phyloP scores from a whole-genome alignment of 192 early-diverging fungal species.

The Umbelopsis sp. region DNA sequence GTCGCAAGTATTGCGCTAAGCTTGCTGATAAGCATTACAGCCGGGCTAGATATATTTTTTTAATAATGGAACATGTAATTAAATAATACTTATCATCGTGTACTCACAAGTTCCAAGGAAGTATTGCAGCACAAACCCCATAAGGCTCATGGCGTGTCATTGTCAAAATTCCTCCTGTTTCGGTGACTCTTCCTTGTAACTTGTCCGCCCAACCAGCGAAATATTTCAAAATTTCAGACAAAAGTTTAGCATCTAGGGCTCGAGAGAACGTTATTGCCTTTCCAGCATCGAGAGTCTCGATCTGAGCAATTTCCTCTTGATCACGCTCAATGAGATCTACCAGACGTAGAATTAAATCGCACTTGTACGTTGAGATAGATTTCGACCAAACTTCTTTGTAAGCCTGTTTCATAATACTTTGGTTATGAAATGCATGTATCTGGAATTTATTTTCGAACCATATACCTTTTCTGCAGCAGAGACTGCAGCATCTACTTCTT shows the following conservation, averaged over 20 bases:
- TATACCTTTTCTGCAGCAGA: constrained; percentile 61
- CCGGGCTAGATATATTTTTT: constrained; percentile 32
- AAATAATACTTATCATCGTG: not conserved
- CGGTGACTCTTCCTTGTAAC: constrained; percentile 43
- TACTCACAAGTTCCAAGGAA: constrained; percentile 62
- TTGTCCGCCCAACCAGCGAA: constrained; percentile 73
- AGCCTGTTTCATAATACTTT: not conserved
- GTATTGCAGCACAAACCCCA: constrained; percentile 72
- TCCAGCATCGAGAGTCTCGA: constrained; percentile 61
- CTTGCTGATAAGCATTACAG: constrained; percentile 70
- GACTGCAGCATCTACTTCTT: constrained; percentile 68
- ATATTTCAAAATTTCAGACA: constrained; percentile 68
- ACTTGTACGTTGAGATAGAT: constrained; percentile 17
- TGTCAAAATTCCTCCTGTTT: constrained; percentile 22
- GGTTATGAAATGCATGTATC: not conserved
- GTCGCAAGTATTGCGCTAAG: constrained; percentile 71
- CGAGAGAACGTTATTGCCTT: constrained; percentile 59
- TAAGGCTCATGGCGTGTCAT: constrained; percentile 57
- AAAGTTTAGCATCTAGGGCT: constrained; percentile 55
- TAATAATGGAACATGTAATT: not conserved
- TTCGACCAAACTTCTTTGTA: constrained; percentile 35
- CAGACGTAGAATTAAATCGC: constrained; percentile 7
- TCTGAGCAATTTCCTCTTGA: constrained; percentile 26
- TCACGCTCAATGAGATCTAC: constrained; percentile 31
- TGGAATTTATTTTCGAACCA: not conserved